Base-by-base conservation (phyloP, 768 basidiomycete species). In the Hygrophoropsis aurantiaca region DNA sequence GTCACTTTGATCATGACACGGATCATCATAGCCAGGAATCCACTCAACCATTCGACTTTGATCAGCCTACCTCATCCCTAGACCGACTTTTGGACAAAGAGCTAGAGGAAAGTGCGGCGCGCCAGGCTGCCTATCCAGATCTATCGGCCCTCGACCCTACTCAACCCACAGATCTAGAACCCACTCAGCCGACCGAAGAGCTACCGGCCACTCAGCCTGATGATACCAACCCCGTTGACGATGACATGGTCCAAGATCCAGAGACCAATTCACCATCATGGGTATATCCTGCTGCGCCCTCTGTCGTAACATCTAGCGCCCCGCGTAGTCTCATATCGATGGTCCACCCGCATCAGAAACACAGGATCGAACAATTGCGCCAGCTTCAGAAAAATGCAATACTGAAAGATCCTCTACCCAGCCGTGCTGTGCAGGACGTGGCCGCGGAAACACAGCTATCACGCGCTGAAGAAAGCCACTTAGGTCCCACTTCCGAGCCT, bases 11-110 rank as follows among this genome's bases (percentile, higher is more conserved):
- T 24, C 44, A 51, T 11, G 40, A n/a, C 8, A 44, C 45, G 27
- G 52, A 55, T 20, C 47, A 46, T 21, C 35, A 37, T 27, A 54
- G 58, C 47, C 63, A 61, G 37, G 51, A 58, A 26, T 61, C 66
- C 1, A 61, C 52, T 8, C 55, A 65, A 36, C 60, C 59, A 4
- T 70, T 66, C 53, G 58, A 69, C 47, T 73, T 72, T 42, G 61
- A 64, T 49, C 61, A 58, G 25, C 68, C 68, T 24, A 64, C 72
- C 20, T 75, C 74, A 2, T 74, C 69, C 18, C 73, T 71, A 44
- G 68, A 69, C 44, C 62, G 65, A 25, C 59, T 71, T 48, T 58
- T 73, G 26, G 66, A 65, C 54, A 72, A 64, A 46, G 65, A 59
- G 41, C 59, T 60, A 24, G 40, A 26, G 50, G 64, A 48, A 32